Evolutionary conservation across 2,329 filamentous ascomycete genomes (phyloP), one percentile per base, ranked within the genome.

Genomic region (Diaporthe longicolla): DNA sequence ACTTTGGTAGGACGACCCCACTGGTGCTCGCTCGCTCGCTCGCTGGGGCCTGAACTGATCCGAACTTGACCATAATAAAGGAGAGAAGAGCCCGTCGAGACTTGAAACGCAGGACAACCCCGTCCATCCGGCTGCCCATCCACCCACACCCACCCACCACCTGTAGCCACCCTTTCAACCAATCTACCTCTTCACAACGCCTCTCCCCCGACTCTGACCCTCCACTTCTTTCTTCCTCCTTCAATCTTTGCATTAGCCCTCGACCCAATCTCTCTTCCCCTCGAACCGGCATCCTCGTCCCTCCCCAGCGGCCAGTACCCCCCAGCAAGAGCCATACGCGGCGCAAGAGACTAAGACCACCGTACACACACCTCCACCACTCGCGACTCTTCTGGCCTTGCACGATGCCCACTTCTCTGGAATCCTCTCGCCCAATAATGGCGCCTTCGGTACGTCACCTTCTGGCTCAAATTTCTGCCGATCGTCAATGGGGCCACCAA

Each of bases 371-470:
- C 40, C 40, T 43, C 40, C 26, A 48, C 48, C 45, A 54, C 43
- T 13, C 50, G n/a, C 55, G 71, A 70, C 63, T 24, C 24, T 29
- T 70, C 74, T 13, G 32, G 63, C 63, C 45, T 63, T 50, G 70
- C 78, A 80, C 77, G 72, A 91, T 91, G 89, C 88, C 89, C 80
- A 81, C 85, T 75, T 91, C 89, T n/a, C 79, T 91, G 73, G 89
- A 91, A 72, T 91, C 89, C 58, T 85, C 88, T 71, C 88, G 89
- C 80, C 89, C 89, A 78, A 91, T 91, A 81, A 90, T 91, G 89
- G 88, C 88, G 74, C 87, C 89, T 63, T 91, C 89, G 79, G 89
- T 91, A 89, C 72, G 89, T 89, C 76, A 74, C 75, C 66, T 65
- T 61, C 72, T 71, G 73, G 75, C 58, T 71, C 35, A 61, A 55